These are phyloP conservation scores for Lotus japonicus DNA, from an alignment of 306 rosid species.

Conservation along the genomic window DNA sequence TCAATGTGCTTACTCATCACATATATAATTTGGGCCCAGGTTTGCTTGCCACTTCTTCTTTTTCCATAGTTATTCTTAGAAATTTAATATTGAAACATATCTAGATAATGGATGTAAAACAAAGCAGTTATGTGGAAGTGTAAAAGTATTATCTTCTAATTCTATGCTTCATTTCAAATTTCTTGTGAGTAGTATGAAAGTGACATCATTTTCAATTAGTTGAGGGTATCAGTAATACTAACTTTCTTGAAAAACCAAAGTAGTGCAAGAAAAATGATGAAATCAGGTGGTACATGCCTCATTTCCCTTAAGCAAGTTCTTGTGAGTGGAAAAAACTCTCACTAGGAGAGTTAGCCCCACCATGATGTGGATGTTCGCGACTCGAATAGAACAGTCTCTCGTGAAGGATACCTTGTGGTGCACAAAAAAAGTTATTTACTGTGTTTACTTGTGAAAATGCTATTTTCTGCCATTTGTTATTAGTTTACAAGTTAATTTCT, in stretches of 20 bases:
- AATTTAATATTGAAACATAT: background rate
- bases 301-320: no score
- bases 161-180: background rate
- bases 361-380: no score
- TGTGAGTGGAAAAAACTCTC: no score
- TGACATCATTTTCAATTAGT: background rate
- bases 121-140: background rate
- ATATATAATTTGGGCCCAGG: slow-evolving; percentile 93
- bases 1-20: slow-evolving; percentile 72
- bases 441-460: background rate
- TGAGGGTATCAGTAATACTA: background rate
- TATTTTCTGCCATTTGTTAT: background rate
- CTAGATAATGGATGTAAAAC: background rate
- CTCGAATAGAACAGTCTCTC: no score
- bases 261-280: background rate
- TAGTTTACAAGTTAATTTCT: background rate
- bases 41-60: slow-evolving; percentile 25
- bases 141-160: background rate
- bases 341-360: no score
- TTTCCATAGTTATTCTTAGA: background rate
- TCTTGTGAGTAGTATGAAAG: background rate
- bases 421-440: background rate
- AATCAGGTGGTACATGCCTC: no score
- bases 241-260: background rate
- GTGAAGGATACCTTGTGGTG: no score